Percentiles rank a stretch among this genome's conserved stretches.
These are phyloP conservation scores for Penicillium sclerotiorum DNA, from an alignment of 2,329 filamentous ascomycete genomes.

Conservation along the genomic window DNA sequence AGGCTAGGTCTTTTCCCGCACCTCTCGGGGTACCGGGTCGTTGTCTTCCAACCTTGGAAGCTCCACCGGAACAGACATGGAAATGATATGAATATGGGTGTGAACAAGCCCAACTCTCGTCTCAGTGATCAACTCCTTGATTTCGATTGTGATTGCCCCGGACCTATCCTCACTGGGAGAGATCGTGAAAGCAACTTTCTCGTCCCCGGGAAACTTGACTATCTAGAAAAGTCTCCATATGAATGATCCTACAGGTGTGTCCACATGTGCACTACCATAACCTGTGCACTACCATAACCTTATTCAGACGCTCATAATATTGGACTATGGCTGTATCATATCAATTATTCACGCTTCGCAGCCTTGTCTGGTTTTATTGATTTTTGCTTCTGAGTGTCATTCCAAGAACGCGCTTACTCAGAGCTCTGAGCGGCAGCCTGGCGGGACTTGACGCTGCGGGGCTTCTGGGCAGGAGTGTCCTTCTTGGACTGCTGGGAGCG, in stretches of 20 bases:
- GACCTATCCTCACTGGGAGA: not conserved
- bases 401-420: constrained; percentile 31
- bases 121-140: too few species aligned
- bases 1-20: not conserved
- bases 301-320: not conserved
- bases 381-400: not conserved
- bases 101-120: not conserved
- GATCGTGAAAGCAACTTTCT: not conserved
- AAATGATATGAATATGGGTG: too few species aligned
- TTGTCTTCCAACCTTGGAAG: too few species aligned
- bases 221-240: not conserved
- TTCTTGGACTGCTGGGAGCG: constrained; percentile 77
- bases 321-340: not conserved
- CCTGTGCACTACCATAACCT: not conserved
- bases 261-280: too few species aligned
- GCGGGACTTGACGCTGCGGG: constrained; percentile 75
- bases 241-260: not conserved
- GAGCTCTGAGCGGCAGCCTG: constrained; percentile 59
- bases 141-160: too few species aligned
- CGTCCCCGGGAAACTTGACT: not conserved
- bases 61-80: too few species aligned
- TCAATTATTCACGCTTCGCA: constrained; percentile 3
- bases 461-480: constrained; percentile 72
- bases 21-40: too few species aligned
- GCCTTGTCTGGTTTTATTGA: too few species aligned